These are phyloP conservation scores for Trifolium subterraneum DNA, from an alignment of 306 rosid genomes.

Conservation along the genomic window DNA sequence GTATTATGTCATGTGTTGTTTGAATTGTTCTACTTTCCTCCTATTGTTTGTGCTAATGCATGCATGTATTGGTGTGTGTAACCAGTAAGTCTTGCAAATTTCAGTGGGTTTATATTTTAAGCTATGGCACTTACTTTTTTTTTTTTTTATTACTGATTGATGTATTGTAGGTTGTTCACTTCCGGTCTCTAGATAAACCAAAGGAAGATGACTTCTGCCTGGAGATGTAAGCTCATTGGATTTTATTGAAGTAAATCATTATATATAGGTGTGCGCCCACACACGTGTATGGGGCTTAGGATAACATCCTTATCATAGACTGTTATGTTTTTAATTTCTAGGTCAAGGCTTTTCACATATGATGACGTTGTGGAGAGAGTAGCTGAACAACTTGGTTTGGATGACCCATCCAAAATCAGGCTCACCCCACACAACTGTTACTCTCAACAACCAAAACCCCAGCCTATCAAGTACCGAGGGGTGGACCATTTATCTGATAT, in stretches of 20 bases:
- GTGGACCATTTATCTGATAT: slow-evolving; percentile 84
- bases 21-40: slow-evolving; percentile 5
- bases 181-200: slow-evolving; percentile 82
- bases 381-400: slow-evolving; percentile 82
- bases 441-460: slow-evolving; percentile 95
- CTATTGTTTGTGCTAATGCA: slow-evolving; percentile 6
- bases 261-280: background rate
- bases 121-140: slow-evolving; percentile 12
- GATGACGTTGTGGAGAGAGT: slow-evolving; percentile 89
- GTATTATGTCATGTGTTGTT: slow-evolving; percentile 8
- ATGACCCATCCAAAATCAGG: slow-evolving; percentile 82
- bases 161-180: slow-evolving; percentile 82
- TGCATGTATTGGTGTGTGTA: background rate
- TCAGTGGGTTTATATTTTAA: slow-evolving; percentile 8
- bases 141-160: slow-evolving; percentile 24
- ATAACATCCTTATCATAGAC: slow-evolving; percentile 33
- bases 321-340: slow-evolving; percentile 42
- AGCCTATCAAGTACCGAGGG: slow-evolving; percentile 85
- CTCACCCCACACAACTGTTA: slow-evolving; percentile 90
- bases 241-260: slow-evolving; percentile 37
- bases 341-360: slow-evolving; percentile 87
- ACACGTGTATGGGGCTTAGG: background rate
- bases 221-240: slow-evolving; percentile 67
- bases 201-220: slow-evolving; percentile 88
- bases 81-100: slow-evolving; percentile 4